Evolutionary conservation across 73 alveolate genomes (phyloP).

Genomic region (Paramecium sonneborni): DNA sequence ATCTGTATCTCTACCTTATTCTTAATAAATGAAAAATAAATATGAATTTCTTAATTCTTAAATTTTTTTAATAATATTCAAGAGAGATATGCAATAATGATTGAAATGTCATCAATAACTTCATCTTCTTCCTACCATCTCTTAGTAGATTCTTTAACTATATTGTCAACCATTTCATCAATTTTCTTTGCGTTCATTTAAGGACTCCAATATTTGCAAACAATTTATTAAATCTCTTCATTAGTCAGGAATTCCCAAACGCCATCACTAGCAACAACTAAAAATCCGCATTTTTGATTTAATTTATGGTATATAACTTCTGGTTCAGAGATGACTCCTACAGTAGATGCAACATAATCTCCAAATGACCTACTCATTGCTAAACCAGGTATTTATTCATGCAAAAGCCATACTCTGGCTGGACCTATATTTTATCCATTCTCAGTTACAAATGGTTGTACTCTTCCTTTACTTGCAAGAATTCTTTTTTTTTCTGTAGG

Average conservation of each 20-base stretch:
- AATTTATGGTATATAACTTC: conserved; percentile 74
- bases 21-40: not conserved
- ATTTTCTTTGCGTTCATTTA: conserved; percentile 32
- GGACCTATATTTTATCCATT: conserved; percentile 87
- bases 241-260: conserved; percentile 92
- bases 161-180: conserved; percentile 57
- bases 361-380: conserved; percentile 98
- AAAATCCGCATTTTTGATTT: conserved; percentile 75
- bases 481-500: conserved; percentile 87
- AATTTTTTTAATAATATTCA: not conserved
- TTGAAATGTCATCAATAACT: conserved; percentile 90
- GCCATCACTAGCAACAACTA: conserved; percentile 93
- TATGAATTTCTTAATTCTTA: too few species aligned
- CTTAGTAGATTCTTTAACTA: conserved; percentile 76
- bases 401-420: conserved; percentile 90
- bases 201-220: conserved; percentile 30
- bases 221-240: conserved; percentile 80
- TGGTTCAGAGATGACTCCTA: conserved; percentile 94
- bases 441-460: conserved; percentile 75
- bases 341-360: conserved; percentile 85
- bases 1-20: not conserved
- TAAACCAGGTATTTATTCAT: conserved; percentile 93
- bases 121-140: conserved; percentile 88
- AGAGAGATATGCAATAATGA: conserved; percentile 39
- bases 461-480: conserved; percentile 83